Evolutionary conservation across 192 early-diverging fungal species (phyloP).

Genomic region (Chytriomyces sp.): DNA sequence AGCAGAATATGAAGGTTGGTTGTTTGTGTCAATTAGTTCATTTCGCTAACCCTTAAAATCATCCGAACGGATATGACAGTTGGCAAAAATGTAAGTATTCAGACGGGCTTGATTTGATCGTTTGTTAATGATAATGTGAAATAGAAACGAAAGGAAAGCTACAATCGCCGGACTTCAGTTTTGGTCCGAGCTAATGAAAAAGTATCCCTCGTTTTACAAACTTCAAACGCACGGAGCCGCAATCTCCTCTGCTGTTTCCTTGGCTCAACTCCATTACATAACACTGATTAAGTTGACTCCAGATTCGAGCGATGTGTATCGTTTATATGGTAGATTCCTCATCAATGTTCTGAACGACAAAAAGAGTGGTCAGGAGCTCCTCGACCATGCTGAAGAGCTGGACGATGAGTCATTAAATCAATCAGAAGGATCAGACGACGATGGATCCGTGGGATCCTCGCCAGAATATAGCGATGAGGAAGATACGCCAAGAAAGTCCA

Average conservation of each 20-base stretch:
- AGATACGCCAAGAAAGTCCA: background rate
- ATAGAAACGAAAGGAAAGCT: conserved; percentile 31
- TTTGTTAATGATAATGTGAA: no score
- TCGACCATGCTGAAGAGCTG: conserved; percentile 51
- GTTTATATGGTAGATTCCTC: conserved; percentile 47
- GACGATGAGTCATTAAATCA: conserved; percentile 33
- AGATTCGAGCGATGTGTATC: conserved; percentile 36
- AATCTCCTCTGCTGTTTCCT: conserved; percentile 39
- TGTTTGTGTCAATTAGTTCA: background rate
- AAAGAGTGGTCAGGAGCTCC: conserved; percentile 35
- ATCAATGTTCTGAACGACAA: conserved; percentile 48
- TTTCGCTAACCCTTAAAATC: background rate
- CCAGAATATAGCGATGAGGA: background rate
- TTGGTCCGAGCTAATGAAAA: conserved; percentile 47
- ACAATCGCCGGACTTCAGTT: conserved; percentile 45
- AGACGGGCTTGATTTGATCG: no score
- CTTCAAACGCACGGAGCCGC: conserved; percentile 39
- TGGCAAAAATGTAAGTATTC: conserved; percentile 26
- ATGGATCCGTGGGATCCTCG: conserved; percentile 1
- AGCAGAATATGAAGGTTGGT: conserved; percentile 40
- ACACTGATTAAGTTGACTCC: conserved; percentile 45
- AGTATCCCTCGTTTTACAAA: conserved; percentile 36
- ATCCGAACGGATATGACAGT: background rate
- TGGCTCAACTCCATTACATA: conserved; percentile 39
- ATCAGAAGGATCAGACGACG: background rate